Evolutionary conservation across 192 early-diverging fungal species (phyloP).

Genomic region (Oehlia diaphana): DNA sequence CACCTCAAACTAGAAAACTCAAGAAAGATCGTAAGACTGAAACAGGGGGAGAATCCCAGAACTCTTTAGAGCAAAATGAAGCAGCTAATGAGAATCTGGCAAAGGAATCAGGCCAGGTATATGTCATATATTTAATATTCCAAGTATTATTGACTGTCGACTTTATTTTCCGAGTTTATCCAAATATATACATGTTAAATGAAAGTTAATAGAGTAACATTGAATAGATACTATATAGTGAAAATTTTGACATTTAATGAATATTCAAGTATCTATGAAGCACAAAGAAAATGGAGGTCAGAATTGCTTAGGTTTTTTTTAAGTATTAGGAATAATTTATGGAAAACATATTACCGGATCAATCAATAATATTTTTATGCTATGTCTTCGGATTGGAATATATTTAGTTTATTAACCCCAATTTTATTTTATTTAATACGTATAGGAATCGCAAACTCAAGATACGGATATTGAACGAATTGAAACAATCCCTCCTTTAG

Average conservation of each 20-base stretch:
- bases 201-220: no score
- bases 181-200: no score
- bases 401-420: background rate
- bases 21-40: background rate
- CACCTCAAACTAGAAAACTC: slow-evolving; percentile 23
- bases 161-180: no score
- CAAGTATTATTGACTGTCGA: no score
- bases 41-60: background rate
- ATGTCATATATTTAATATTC: no score
- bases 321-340: no score
- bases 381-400: background rate
- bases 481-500: slow-evolving; percentile 39
- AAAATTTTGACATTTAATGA: no score
- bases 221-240: no score
- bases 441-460: background rate
- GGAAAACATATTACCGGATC: background rate
- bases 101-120: slow-evolving; percentile 4
- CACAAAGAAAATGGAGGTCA: no score
- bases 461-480: background rate
- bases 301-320: no score
- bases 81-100: background rate
- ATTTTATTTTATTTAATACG: background rate
- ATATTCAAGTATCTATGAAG: no score
- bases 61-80: background rate
- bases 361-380: background rate